These are phyloP conservation scores for Pythium monospermum DNA, from an alignment of 352 stramenopile species.

Conservation along the genomic window DNA sequence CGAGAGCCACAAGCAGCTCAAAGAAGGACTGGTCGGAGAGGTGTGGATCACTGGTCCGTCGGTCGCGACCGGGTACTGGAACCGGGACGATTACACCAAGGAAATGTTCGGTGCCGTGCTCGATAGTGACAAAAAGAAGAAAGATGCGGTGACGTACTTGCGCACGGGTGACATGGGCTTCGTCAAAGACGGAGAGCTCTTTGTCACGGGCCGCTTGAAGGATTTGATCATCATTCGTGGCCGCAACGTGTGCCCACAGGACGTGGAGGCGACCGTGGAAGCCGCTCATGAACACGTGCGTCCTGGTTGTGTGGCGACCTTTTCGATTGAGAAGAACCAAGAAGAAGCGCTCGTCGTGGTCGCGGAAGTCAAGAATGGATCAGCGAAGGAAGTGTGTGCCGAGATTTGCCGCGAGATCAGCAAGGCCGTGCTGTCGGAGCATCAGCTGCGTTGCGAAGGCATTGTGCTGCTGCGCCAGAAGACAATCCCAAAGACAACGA, in stretches of 20 bases:
- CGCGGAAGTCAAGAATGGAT: slow-evolving; percentile 61
- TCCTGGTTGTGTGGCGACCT: slow-evolving; percentile 68
- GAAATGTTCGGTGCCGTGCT: slow-evolving; percentile 63
- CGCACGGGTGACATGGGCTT: slow-evolving; percentile 80
- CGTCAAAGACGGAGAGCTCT: slow-evolving; percentile 55
- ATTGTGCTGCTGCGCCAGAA: slow-evolving; percentile 73
- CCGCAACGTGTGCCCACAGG: slow-evolving; percentile 71
- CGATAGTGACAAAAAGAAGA: slow-evolving; percentile 39
- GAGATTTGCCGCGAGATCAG: slow-evolving; percentile 64
- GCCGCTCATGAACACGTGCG: slow-evolving; percentile 56
- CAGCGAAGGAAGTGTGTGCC: slow-evolving; percentile 40
- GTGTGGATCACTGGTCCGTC: slow-evolving; percentile 91
- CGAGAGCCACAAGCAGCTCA: slow-evolving; percentile 38
- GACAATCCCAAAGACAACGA: slow-evolving; percentile 81
- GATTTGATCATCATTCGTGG: slow-evolving; percentile 85
- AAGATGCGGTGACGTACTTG: slow-evolving; percentile 33
- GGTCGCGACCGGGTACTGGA: slow-evolving; percentile 69
- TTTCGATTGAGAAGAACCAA: slow-evolving; percentile 75
- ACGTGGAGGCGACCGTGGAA: slow-evolving; percentile 71
- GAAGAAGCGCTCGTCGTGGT: slow-evolving; percentile 78
- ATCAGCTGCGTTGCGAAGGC: slow-evolving; percentile 63
- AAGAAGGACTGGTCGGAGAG: slow-evolving; percentile 78
- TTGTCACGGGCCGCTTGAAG: slow-evolving; percentile 72
- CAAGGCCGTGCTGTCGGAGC: slow-evolving; percentile 54
- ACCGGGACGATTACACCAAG: slow-evolving; percentile 56